Conservation (phyloP, 1,139 yeast species). For the Scheffersomyces titani region DNA sequence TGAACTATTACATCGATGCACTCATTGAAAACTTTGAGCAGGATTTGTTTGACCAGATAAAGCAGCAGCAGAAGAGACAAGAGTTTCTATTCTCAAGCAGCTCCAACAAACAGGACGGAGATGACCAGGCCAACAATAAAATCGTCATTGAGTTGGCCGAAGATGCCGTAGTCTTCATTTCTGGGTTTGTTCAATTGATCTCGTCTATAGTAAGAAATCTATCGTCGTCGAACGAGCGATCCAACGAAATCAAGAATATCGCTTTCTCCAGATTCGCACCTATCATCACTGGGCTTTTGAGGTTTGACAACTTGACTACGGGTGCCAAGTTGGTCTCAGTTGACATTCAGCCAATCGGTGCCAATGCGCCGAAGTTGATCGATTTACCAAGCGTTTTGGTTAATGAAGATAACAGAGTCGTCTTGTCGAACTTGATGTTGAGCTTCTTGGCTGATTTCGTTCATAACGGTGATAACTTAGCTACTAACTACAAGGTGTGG, state of each 20-base stretch:
- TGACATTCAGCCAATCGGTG: constrained; percentile 12
- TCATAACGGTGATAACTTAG: constrained; percentile 30
- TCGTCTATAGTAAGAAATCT: constrained; percentile 38
- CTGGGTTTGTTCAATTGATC: constrained; percentile 61
- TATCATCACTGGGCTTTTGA: constrained; percentile 36
- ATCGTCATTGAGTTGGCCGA: constrained; percentile 65
- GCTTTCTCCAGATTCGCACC: constrained; percentile 40
- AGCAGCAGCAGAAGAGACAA: constrained; percentile 35
- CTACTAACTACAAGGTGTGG: constrained; percentile 62
- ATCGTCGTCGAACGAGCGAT: constrained; percentile 22
- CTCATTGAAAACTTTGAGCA: constrained; percentile 46
- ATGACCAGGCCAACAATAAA: constrained; percentile 18
- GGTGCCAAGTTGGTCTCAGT: constrained; percentile 18
- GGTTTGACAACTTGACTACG: constrained; percentile 41
- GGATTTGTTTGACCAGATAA: constrained; percentile 34
- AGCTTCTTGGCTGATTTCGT: constrained; percentile 53
- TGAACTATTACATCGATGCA: constrained; percentile 56
- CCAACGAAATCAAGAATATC: constrained; percentile 28
- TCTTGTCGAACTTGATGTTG: constrained; percentile 36
- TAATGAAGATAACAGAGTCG: constrained; percentile 38
- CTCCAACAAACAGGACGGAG: constrained; percentile 13
- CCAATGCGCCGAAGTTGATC: constrained; percentile 17
- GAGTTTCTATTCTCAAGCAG: constrained; percentile 35
- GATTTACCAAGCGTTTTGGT: constrained; percentile 29
- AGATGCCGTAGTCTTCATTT: constrained; percentile 74